Evolutionary conservation across 2,329 filamentous ascomycete genomes (phyloP), one percentile per base, ranked within the genome.

Genomic region (Didymella exigua): DNA sequence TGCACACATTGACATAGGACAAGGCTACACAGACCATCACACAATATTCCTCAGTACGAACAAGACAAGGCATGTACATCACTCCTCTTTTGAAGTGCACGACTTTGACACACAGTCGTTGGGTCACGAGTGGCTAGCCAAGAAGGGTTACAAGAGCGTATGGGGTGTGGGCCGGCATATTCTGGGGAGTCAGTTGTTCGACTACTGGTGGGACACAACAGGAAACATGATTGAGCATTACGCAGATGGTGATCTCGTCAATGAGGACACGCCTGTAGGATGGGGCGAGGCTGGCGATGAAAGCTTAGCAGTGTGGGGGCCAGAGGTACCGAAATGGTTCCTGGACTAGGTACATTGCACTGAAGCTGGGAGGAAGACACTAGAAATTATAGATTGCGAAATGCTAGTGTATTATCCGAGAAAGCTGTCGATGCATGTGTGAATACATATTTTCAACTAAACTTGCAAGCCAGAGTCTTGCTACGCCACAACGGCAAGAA

Each of bases 141-240:
- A 83, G 58, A 84, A 86, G 70, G 84, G 83, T 1, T 88, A 88
- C 68, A 81, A 80, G 64, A 83, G 80, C 62, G 86, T 86, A 58
- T 91, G 88, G 88, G 88, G 88, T 1, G 83, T 91, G 0, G 88
- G 88, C 0, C 75, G 88, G 47, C 88, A 90, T 76, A 82, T 89
- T 19, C 78, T 90, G 63, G 88, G 88, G 4, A 85, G 82, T 59
- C 88, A 90, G 74, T 84, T 90, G 46, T 91, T 90, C 62, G 87
- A 90, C 66, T 89, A 89, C 70, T 89, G 86, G 86, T 86, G 84
- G 66, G 86, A 89, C 72, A 82, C 83, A 0, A 80, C 77, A 3
- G 78, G 79, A 0, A 86, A 87, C 66, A 87, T 89, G 72, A 76
- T 89, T 66, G 86, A 89, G 74, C 86, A 89, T 71, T 90, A 90